phyloP scores from a whole-genome alignment of 73 alveolate species.

The Tetrahymena elliotti region DNA sequence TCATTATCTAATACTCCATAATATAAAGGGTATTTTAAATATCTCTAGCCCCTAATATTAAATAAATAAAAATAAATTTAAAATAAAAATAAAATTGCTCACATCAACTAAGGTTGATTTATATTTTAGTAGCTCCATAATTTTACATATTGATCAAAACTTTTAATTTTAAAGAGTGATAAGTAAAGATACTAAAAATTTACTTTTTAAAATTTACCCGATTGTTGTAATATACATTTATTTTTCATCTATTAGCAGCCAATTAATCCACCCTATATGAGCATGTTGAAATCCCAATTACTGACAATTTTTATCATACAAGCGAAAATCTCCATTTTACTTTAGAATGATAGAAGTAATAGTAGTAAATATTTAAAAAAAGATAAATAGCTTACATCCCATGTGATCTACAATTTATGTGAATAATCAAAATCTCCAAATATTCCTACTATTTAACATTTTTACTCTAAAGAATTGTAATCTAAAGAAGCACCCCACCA shows the following conservation, averaged over 20 bases:
- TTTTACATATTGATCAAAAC: not conserved
- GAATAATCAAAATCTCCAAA: not conserved
- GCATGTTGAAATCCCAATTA: not conserved
- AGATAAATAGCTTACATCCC: not conserved
- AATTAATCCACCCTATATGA: not conserved
- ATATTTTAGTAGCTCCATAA: not conserved
- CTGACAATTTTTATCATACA: not conserved
- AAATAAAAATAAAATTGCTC: too few species aligned
- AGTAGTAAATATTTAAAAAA: too few species aligned
- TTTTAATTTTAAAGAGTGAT: too few species aligned
- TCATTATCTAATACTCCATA: not conserved
- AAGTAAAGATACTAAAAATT: too few species aligned
- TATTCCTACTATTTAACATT: not conserved
- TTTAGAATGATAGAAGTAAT: too few species aligned
- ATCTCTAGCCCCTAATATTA: not conserved
- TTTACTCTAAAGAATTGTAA: not conserved
- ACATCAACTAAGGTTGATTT: not conserved
- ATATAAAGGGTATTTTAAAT: not conserved
- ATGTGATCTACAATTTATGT: not conserved
- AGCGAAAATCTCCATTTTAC: not conserved
- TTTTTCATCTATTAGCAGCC: not conserved
- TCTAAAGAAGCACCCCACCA: not conserved
- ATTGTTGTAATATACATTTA: not conserved
- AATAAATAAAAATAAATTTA: too few species aligned
- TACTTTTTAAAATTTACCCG: not conserved